Percentiles rank a stretch among this genome's conserved stretches.
Conservation (phyloP, 495 filamentous ascomycete species). For the Talaromyces thailandensis region DNA sequence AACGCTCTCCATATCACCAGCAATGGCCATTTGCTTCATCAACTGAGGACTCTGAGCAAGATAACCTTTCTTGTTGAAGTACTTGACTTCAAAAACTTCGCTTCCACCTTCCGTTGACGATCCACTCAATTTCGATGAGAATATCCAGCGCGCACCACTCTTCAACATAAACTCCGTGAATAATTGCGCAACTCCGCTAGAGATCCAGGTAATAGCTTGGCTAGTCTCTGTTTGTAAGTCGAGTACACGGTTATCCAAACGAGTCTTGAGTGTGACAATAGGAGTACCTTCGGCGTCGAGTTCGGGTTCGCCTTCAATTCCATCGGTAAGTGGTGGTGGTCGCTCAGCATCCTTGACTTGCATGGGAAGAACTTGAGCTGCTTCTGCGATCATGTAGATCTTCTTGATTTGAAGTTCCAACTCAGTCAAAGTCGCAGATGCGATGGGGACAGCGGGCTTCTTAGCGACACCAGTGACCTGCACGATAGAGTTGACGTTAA, state of each 20-base stretch:
- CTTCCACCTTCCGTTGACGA: constrained; percentile 90
- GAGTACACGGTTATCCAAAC: constrained; percentile 82
- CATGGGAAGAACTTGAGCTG: constrained; percentile 58
- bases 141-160: constrained; percentile 76
- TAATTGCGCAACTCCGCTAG: constrained; percentile 68
- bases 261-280: constrained; percentile 63
- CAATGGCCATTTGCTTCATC: constrained; percentile 95
- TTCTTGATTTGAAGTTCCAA: constrained; percentile 74
- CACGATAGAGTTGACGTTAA: constrained; percentile 75
- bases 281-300: constrained; percentile 43
- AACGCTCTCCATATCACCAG: constrained; percentile 81
- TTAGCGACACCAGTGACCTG: constrained; percentile 69
- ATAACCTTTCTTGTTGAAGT: constrained; percentile 80
- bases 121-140: constrained; percentile 80
- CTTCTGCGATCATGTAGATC: constrained; percentile 65
- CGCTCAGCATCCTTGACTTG: constrained; percentile 58
- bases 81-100: constrained; percentile 85
- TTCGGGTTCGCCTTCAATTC: constrained; percentile 32
- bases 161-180: constrained; percentile 73
- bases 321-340: constrained; percentile 34
- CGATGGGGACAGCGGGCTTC: constrained; percentile 64
- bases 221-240: constrained; percentile 82
- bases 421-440: constrained; percentile 65
- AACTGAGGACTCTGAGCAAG: constrained; percentile 92
- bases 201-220: constrained; percentile 78